Conservation (phyloP, 352 stramenopile genomes). For the Phytophthora colocasiae region DNA sequence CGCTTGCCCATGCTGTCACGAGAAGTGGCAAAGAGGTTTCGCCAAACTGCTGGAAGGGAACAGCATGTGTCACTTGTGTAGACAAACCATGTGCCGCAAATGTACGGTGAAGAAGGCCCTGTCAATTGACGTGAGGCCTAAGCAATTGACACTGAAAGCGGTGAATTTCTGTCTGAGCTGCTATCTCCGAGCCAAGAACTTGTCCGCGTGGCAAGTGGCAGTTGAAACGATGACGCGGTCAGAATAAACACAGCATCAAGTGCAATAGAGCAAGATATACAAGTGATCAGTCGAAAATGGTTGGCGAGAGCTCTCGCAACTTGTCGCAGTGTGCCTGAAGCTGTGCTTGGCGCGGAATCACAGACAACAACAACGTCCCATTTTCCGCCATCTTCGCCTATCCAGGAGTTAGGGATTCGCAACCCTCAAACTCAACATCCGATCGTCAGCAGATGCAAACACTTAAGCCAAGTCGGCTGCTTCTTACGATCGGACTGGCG, state of each 20-base stretch:
- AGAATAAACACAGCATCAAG: background rate
- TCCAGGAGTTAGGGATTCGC: constrained; percentile 12
- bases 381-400: constrained; percentile 25
- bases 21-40: constrained; percentile 31
- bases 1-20: constrained; percentile 36
- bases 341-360: constrained; percentile 1
- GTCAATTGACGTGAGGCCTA: constrained; percentile 16
- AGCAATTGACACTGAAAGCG: constrained; percentile 30
- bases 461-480: constrained; percentile 20
- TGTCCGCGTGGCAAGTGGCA: constrained; percentile 52
- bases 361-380: background rate
- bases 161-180: constrained; percentile 63
- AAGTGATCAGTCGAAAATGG: too few species aligned
- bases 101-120: constrained; percentile 55
- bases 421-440: constrained; percentile 15
- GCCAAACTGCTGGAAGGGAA: constrained; percentile 33
- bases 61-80: constrained; percentile 40
- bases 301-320: background rate
- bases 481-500: constrained; percentile 32
- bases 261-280: too few species aligned
- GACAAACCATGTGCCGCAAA: constrained; percentile 42
- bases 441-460: constrained; percentile 4
- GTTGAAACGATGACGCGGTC: constrained; percentile 24
- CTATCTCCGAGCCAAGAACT: constrained; percentile 49
- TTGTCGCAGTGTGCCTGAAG: constrained; percentile 6